Conservation (phyloP, 2,329 filamentous ascomycete genomes). For the Gnomoniopsis sp. region DNA sequence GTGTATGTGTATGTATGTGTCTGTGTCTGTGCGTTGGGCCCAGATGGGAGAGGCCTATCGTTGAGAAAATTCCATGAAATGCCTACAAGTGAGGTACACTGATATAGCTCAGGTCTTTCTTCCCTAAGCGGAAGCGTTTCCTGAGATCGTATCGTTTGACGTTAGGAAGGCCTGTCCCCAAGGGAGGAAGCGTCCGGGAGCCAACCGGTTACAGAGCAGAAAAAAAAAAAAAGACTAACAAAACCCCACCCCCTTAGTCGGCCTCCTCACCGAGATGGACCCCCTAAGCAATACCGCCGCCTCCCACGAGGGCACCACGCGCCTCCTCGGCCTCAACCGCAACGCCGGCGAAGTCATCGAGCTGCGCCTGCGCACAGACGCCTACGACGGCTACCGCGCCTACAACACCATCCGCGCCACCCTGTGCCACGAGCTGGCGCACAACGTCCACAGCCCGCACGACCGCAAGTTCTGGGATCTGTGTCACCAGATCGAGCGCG, state of each 20-base stretch:
- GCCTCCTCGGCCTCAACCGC: constrained; percentile 81
- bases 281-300: constrained; percentile 71
- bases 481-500: constrained; percentile 80
- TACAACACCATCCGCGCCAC: constrained; percentile 90
- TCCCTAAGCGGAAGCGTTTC: too few species aligned
- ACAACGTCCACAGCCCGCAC: constrained; percentile 84
- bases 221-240: background rate
- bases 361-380: constrained; percentile 85
- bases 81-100: too few species aligned
- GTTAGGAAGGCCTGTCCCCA: too few species aligned
- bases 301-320: constrained; percentile 68
- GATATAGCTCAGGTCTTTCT: too few species aligned
- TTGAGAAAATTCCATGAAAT: too few species aligned
- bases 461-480: constrained; percentile 87
- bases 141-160: too few species aligned
- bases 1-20: too few species aligned
- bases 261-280: constrained; percentile 92
- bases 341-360: constrained; percentile 90
- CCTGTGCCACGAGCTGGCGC: constrained; percentile 89
- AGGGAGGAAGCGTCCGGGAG: too few species aligned
- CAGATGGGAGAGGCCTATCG: too few species aligned
- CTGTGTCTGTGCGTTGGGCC: too few species aligned
- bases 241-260: constrained; percentile 48
- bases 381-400: constrained; percentile 88
- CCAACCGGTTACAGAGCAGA: too few species aligned